Evolutionary conservation across 129 eudicot species (phyloP).

Genomic region (Flaveria bidentis): DNA sequence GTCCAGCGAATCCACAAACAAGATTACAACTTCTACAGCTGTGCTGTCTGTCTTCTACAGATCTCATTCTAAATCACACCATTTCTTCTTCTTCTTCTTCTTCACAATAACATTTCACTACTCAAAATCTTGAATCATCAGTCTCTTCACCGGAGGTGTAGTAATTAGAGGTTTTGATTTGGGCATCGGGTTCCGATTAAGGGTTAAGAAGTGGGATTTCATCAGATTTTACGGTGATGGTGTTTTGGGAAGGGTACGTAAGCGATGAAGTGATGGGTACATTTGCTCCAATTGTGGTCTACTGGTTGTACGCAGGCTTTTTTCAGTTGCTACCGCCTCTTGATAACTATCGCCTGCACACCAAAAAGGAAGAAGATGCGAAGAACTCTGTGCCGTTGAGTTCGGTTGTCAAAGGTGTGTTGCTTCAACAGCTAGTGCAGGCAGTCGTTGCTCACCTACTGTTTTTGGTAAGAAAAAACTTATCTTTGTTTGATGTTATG

Average conservation of each 20-base stretch:
- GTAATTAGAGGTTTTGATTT: too few relatives aligned
- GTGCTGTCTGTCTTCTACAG: conserved; percentile 24
- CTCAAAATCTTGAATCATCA: too few relatives aligned
- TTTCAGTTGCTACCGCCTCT: conserved; percentile 70
- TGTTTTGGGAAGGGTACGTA: conserved; percentile 82
- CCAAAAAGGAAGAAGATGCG: conserved; percentile 58
- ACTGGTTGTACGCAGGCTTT: conserved; percentile 73
- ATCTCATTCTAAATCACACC: conserved; percentile 27
- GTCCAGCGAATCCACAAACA: conserved; percentile 37
- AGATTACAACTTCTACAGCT: conserved; percentile 29
- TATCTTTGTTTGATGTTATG: neutral
- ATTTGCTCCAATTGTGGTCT: conserved; percentile 73
- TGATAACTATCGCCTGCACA: conserved; percentile 67
- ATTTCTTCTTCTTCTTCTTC: too few relatives aligned
- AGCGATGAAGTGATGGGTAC: conserved; percentile 90
- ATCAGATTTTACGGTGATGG: conserved; percentile 25
- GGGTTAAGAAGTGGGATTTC: conserved; percentile 7
- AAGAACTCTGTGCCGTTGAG: conserved; percentile 59
- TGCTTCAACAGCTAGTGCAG: conserved; percentile 73
- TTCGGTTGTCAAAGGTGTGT: conserved; percentile 61
- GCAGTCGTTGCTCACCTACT: conserved; percentile 65
- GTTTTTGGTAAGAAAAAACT: conserved; percentile 58
- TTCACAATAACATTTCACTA: too few relatives aligned
- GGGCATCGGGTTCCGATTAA: neutral
- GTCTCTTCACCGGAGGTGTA: too few relatives aligned